These are phyloP conservation scores for Phytophthora sp. DNA, from an alignment of 352 stramenopile genomes.

Conservation along the genomic window DNA sequence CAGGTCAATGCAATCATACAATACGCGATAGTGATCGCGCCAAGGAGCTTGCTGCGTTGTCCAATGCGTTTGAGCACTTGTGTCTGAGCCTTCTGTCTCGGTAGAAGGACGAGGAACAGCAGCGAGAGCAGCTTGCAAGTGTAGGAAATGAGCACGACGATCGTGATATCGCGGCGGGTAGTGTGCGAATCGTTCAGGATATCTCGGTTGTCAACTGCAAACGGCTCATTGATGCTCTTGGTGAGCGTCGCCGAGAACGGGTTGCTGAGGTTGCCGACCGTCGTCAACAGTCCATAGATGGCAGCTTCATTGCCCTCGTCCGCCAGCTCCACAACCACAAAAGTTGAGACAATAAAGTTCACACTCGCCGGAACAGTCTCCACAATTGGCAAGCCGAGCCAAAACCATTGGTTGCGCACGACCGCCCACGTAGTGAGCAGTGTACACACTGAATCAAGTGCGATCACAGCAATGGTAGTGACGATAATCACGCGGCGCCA, in stretches of 20 bases:
- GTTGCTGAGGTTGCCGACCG: constrained; percentile 45
- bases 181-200: constrained; percentile 42
- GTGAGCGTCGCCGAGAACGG: constrained; percentile 48
- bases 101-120: constrained; percentile 47
- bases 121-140: constrained; percentile 37
- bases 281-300: constrained; percentile 51
- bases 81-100: constrained; percentile 42
- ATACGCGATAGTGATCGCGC: constrained; percentile 38
- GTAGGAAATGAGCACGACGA: constrained; percentile 48
- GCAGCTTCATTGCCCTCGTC: constrained; percentile 53
- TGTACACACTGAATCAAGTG: constrained; percentile 38
- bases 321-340: constrained; percentile 54
- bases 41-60: constrained; percentile 31
- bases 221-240: constrained; percentile 43
- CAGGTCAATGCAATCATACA: constrained; percentile 42
- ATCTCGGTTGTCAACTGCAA: constrained; percentile 41
- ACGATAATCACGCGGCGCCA: constrained; percentile 40
- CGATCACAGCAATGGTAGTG: constrained; percentile 36
- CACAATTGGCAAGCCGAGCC: constrained; percentile 43
- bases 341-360: constrained; percentile 51
- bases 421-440: constrained; percentile 45
- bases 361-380: constrained; percentile 41
- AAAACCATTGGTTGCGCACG: constrained; percentile 53
- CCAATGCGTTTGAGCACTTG: constrained; percentile 33
- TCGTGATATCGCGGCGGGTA: constrained; percentile 44